Percentiles rank a stretch among this genome's conserved stretches.
Evolutionary conservation across 441 rosid species (phyloP).

Genomic region (Cnidoscolus chayamansa): DNA sequence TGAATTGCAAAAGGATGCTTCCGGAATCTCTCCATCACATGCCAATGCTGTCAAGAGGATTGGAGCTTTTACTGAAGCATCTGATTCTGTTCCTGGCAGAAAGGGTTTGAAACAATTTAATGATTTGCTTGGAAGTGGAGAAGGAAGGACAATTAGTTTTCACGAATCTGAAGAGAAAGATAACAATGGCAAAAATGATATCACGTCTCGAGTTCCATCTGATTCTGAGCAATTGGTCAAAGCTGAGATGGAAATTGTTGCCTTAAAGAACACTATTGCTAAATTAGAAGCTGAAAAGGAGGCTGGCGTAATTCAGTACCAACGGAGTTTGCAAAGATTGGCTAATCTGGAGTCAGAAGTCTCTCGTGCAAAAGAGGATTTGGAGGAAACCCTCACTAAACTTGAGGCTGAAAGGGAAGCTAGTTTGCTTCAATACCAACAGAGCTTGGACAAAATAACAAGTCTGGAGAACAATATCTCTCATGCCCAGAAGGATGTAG

Average conservation of each 20-base stretch:
- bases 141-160: slow-evolving; percentile 63
- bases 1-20: slow-evolving; percentile 58
- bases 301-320: slow-evolving; percentile 65
- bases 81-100: slow-evolving; percentile 41
- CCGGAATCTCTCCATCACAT: slow-evolving; percentile 43
- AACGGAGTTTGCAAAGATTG: slow-evolving; percentile 63
- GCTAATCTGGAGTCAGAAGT: slow-evolving; percentile 68
- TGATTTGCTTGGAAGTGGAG: slow-evolving; percentile 44
- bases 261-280: slow-evolving; percentile 64
- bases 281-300: slow-evolving; percentile 89
- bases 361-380: slow-evolving; percentile 61
- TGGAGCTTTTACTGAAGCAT: slow-evolving; percentile 61
- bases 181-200: slow-evolving; percentile 27
- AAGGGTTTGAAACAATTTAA: slow-evolving; percentile 56
- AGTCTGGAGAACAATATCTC: slow-evolving; percentile 52
- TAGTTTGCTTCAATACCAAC: slow-evolving; percentile 60
- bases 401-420: slow-evolving; percentile 58
- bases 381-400: slow-evolving; percentile 56
- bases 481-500: slow-evolving; percentile 52
- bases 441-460: slow-evolving; percentile 66
- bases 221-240: slow-evolving; percentile 63
- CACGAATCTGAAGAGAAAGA: slow-evolving; percentile 52
- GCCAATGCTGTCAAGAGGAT: slow-evolving; percentile 45
- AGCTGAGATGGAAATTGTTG: slow-evolving; percentile 71
- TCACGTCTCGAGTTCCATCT: slow-evolving; percentile 43